Base-by-base conservation (phyloP, 306 rosid genomes). In the Prunus padus region DNA sequence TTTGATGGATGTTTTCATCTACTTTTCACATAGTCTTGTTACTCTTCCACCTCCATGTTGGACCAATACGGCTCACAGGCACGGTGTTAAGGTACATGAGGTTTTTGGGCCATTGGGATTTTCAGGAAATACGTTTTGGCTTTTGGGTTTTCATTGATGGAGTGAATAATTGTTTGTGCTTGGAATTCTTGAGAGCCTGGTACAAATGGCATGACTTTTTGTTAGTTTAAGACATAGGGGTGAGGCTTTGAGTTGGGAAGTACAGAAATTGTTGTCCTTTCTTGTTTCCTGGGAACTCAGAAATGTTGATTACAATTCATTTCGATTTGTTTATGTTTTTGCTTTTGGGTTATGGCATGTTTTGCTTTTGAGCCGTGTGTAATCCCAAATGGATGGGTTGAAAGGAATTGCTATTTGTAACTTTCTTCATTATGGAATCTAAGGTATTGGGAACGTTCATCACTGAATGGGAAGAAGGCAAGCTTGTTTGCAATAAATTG, bases 381-480 rank as follows among this genome's bases (percentile, higher is more conserved):
- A 25, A 2, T 57, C 4, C 71, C 23, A 19, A 22, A 9, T 60
- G 16, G 31, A 71, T 33, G 57, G 49, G 46, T n/a, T 18, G 47
- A 67, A 62, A 47, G 31, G 28, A 65, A 63, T 16, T 1, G 67
- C 26, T 67, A 10, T 51, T 31, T 64, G 64, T 61, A 68, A 78
- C 46, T 25, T 44, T 62, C 28, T 74, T 69, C 54, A 2, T 14
- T 72, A 51, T 68, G 72, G 46, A 63, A 69, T 72, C n/a, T 23
- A 72, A 95, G 99, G 97, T 89, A 71, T 71, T 92, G 86, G 99
- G 97, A 61, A 95, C 99, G 66, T 95, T 95, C 85, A 89, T 95
- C 72, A 79, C 93, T 1, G 99, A 95, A 84, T 86, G 96, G 96
- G 88, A 87, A 3, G 89, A 88, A 73, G 97, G 96, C 76, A 89